Conservation (phyloP, 2,329 filamentous ascomycete genomes). For the Chaetothyriales sp. region DNA sequence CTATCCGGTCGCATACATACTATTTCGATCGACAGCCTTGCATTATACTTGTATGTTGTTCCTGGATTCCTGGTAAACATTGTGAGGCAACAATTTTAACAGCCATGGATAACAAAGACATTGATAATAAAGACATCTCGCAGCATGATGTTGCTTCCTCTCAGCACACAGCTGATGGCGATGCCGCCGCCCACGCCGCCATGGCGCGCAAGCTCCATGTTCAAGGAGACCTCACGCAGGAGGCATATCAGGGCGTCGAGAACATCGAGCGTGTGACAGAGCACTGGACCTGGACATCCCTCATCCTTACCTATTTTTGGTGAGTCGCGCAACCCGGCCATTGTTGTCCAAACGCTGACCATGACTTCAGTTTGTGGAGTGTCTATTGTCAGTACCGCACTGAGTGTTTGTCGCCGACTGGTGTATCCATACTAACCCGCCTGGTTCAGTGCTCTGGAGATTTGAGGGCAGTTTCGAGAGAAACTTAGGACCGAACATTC, state of each 20-base stretch:
- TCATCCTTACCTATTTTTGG: not conserved
- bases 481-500: not conserved
- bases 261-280: not conserved
- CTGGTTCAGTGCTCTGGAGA: not conserved
- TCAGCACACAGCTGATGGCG: not conserved
- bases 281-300: not conserved
- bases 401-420: not conserved
- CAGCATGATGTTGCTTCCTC: not conserved
- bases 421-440: not conserved
- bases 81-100: not conserved
- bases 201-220: not conserved
- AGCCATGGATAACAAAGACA: not conserved
- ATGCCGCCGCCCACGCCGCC: too few species aligned
- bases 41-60: not conserved
- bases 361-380: not conserved
- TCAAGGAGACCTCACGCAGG: not conserved
- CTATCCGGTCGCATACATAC: not conserved
- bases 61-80: not conserved
- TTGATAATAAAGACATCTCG: not conserved
- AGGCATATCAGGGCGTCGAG: not conserved
- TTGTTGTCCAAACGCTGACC: not conserved
- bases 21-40: not conserved
- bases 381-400: not conserved
- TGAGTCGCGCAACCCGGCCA: not conserved
- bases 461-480: not conserved